These are phyloP conservation scores for Ambrosiella cleistominuta DNA, from an alignment of 2,329 filamentous ascomycete species.

Conservation along the genomic window DNA sequence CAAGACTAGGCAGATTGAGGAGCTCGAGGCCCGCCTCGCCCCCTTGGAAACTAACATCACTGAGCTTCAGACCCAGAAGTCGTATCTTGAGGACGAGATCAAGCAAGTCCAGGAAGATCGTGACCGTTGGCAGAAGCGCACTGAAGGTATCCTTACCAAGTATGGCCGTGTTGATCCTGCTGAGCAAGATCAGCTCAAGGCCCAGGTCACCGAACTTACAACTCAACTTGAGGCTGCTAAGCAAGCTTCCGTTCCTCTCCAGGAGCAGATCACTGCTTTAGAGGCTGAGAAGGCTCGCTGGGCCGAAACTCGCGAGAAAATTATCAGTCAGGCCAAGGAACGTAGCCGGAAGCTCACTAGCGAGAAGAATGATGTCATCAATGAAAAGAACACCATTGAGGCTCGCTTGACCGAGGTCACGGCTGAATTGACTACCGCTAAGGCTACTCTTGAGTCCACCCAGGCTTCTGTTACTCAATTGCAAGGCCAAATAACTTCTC, in stretches of 20 bases:
- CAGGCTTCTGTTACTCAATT: conserved; percentile 21
- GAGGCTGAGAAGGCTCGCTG: conserved; percentile 38
- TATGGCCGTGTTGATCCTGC: conserved; percentile 90
- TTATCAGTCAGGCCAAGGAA: conserved; percentile 47
- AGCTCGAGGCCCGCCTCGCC: conserved; percentile 57
- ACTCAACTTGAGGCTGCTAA: conserved; percentile 43
- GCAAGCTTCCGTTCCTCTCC: conserved; percentile 32
- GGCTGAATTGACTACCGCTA: conserved; percentile 37
- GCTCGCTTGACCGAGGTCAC: conserved; percentile 30
- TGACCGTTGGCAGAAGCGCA: conserved; percentile 88
- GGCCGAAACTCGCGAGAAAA: conserved; percentile 32
- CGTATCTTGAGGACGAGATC: conserved; percentile 72
- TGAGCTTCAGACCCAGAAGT: conserved; percentile 66
- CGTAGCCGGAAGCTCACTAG: conserved; percentile 35
- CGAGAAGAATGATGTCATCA: conserved; percentile 35
- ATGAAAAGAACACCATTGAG: conserved; percentile 35
- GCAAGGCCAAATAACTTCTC: conserved; percentile 26
- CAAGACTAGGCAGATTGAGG: conserved; percentile 57
- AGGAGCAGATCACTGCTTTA: conserved; percentile 35
- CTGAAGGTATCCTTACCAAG: conserved; percentile 86
- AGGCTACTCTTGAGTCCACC: conserved; percentile 21
- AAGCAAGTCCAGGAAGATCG: conserved; percentile 79
- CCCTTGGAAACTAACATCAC: conserved; percentile 66
- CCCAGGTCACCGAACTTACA: conserved; percentile 50
- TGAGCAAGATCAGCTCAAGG: conserved; percentile 77